phyloP scores from a whole-genome alignment of 2,329 filamentous ascomycete species.

The Pseudodiploospora longispora region DNA sequence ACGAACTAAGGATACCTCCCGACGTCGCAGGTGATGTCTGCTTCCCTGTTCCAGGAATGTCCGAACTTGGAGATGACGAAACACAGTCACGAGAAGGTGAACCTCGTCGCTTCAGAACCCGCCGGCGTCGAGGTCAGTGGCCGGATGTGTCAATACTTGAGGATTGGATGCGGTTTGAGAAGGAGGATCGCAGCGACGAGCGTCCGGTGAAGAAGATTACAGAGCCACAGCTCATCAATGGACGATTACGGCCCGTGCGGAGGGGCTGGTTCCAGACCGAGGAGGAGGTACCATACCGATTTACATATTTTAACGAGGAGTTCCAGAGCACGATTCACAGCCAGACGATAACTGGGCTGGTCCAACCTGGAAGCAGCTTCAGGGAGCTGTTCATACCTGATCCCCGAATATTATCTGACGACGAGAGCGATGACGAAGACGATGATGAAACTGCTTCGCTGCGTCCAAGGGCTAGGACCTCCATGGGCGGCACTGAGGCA shows the following conservation, averaged over 20 bases:
- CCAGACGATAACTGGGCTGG: slow-evolving; percentile 85
- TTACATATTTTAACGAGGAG: slow-evolving; percentile 98
- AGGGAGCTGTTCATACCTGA: slow-evolving; percentile 86
- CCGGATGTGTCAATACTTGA: slow-evolving; percentile 78
- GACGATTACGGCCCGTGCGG: slow-evolving; percentile 72
- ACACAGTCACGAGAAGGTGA: slow-evolving; percentile 37
- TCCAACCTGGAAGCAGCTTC: slow-evolving; percentile 79
- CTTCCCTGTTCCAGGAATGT: slow-evolving; percentile 67
- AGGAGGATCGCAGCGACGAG: slow-evolving; percentile 71
- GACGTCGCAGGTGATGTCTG: slow-evolving; percentile 83
- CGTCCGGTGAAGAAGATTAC: slow-evolving; percentile 84
- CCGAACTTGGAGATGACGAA: slow-evolving; percentile 76
- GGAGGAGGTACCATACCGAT: slow-evolving; percentile 86
- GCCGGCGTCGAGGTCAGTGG: slow-evolving; percentile 67
- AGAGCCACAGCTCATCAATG: slow-evolving; percentile 87
- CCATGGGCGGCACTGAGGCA: slow-evolving; percentile 20
- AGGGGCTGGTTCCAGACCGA: slow-evolving; percentile 78
- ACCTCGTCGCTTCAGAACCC: slow-evolving; percentile 25
- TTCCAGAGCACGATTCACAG: slow-evolving; percentile 94
- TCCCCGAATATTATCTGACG: slow-evolving; percentile 65
- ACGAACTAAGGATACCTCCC: slow-evolving; percentile 42
- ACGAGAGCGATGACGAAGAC: slow-evolving; percentile 57
- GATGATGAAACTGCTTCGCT: slow-evolving; percentile 20
- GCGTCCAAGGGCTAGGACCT: slow-evolving; percentile 16
- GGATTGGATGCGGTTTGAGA: slow-evolving; percentile 85